Conservation (phyloP, 352 stramenopile genomes). For the Globisporangium viniferum region DNA sequence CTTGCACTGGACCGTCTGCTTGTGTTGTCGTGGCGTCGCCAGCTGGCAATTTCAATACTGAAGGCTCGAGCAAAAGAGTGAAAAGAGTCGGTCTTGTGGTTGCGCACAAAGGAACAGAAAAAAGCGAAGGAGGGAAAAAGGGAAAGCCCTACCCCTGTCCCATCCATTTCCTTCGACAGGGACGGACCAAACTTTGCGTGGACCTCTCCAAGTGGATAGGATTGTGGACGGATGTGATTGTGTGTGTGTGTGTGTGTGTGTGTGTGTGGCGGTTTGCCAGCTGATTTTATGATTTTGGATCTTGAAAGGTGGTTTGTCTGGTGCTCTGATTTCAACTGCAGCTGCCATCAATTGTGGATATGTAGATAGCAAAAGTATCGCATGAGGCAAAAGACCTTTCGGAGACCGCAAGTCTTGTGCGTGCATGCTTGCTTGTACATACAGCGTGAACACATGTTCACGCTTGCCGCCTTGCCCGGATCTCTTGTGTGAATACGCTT, state of each 20-base stretch:
- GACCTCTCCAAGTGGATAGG: not conserved
- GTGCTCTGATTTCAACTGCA: not conserved
- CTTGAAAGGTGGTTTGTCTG: not conserved
- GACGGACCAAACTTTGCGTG: not conserved
- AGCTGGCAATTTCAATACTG: not conserved
- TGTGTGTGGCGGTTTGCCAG: not conserved
- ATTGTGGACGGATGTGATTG: too few relatives aligned
- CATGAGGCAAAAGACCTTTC: too few relatives aligned
- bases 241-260: not conserved
- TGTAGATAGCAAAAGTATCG: too few relatives aligned
- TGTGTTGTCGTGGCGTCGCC: not conserved
- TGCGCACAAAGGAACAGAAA: not conserved
- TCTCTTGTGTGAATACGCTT: not conserved
- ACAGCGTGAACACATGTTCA: not conserved
- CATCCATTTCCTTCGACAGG: not conserved
- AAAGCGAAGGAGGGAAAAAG: not conserved
- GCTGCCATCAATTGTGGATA: not conserved
- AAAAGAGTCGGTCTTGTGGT: not conserved
- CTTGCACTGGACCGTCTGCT: not conserved
- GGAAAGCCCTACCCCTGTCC: not conserved
- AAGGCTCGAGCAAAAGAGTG: not conserved
- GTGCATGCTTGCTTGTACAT: not conserved
- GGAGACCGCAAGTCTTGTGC: too few relatives aligned
- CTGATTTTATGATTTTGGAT: not conserved
- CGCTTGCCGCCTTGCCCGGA: not conserved